Evolutionary conservation across 2,329 filamentous ascomycete genomes (phyloP).

Genomic region (Fonsecaea erecta): DNA sequence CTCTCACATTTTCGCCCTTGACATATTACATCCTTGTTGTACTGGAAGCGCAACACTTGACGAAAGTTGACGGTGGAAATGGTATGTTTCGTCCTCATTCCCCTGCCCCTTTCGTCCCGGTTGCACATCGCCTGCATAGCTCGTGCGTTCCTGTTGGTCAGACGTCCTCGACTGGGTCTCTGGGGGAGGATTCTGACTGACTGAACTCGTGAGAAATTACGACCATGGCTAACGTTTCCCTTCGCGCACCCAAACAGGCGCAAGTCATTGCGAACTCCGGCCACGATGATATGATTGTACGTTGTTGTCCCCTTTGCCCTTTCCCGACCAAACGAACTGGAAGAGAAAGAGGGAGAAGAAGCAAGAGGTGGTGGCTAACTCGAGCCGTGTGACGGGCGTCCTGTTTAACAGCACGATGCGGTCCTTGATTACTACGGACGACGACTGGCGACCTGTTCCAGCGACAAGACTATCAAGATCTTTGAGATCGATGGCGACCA

Average conservation of each 20-base stretch:
- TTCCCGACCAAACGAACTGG: no score
- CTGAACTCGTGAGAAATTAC: neutral
- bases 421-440: conserved; percentile 98
- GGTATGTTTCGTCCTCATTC: conserved; percentile 16
- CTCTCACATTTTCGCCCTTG: neutral
- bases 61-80: neutral
- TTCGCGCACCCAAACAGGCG: conserved; percentile 53
- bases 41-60: no score
- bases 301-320: conserved; percentile 45
- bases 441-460: conserved; percentile 93
- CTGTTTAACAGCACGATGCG: conserved; percentile 82
- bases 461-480: conserved; percentile 98
- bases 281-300: conserved; percentile 99
- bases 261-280: conserved; percentile 83
- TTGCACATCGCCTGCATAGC: no score
- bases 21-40: neutral
- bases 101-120: no score
- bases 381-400: neutral
- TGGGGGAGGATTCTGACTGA: no score
- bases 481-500: conserved; percentile 95
- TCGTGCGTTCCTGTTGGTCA: neutral
- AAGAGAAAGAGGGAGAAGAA: neutral
- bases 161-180: neutral
- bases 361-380: neutral
- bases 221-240: conserved; percentile 5